phyloP scores from a whole-genome alignment of 768 basidiomycete genomes.

The Solioccasus polychromus region DNA sequence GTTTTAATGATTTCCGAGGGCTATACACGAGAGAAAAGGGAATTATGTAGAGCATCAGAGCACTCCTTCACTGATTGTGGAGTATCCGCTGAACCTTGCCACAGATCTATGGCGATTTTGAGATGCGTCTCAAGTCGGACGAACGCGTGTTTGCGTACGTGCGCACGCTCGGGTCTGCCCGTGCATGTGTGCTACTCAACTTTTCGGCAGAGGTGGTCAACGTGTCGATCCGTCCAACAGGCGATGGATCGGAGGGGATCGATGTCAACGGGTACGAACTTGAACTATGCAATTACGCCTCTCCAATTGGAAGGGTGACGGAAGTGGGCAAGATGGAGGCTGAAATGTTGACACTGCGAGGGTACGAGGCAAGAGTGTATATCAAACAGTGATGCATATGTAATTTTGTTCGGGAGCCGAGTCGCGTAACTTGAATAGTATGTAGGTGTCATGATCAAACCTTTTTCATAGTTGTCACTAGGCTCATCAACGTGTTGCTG shows the following conservation, averaged over 20 bases:
- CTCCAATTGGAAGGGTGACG: background rate
- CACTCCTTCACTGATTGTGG: background rate
- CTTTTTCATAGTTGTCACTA: too few relatives aligned
- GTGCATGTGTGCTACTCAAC: slow-evolving; percentile 46
- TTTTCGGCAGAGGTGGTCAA: slow-evolving; percentile 34
- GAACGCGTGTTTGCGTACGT: slow-evolving; percentile 55
- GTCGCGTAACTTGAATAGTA: too few relatives aligned
- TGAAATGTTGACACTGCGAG: slow-evolving; percentile 14
- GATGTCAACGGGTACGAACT: slow-evolving; percentile 3
- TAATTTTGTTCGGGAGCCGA: too few relatives aligned
- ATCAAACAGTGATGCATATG: too few relatives aligned
- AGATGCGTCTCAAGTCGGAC: slow-evolving; percentile 43
- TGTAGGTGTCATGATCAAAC: too few relatives aligned
- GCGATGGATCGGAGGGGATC: background rate
- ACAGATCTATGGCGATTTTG: slow-evolving; percentile 63
- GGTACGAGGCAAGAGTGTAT: slow-evolving; percentile 30
- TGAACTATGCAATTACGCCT: slow-evolving; percentile 28
- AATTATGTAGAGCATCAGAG: background rate
- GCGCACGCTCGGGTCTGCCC: slow-evolving; percentile 34
- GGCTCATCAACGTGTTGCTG: too few relatives aligned
- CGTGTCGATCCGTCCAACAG: slow-evolving; percentile 2
- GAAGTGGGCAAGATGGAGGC: background rate
- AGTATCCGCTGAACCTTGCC: too few relatives aligned
- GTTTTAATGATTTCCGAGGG: too few relatives aligned
- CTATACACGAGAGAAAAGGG: background rate